These are phyloP conservation scores for Diospyros kaki DNA, from an alignment of 148 eudicot species.

Conservation along the genomic window DNA sequence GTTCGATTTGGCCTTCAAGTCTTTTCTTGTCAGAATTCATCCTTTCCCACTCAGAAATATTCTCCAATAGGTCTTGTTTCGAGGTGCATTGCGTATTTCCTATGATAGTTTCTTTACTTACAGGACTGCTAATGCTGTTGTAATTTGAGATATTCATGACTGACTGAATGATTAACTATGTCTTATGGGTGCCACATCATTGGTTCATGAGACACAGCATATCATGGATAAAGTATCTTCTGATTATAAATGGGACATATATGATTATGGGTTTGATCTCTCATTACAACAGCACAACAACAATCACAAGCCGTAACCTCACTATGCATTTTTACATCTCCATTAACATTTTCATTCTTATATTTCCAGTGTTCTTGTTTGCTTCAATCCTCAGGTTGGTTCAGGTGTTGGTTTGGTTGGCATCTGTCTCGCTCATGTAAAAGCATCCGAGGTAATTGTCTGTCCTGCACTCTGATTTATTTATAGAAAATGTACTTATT, in stretches of 20 bases:
- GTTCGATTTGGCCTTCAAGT: constrained; percentile 94
- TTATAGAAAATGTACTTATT: not conserved
- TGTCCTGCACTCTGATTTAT: constrained; percentile 9
- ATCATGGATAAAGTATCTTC: not conserved
- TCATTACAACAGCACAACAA: too few species aligned
- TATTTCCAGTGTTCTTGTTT: too few species aligned
- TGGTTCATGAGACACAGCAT: not conserved
- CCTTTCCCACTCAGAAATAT: constrained; percentile 74
- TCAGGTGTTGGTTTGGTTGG: constrained; percentile 96
- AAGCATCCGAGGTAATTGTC: constrained; percentile 61
- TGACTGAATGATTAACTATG: not conserved
- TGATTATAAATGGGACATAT: too few species aligned
- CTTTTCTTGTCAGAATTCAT: constrained; percentile 89
- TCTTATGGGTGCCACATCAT: not conserved
- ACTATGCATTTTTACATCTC: too few species aligned
- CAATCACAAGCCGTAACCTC: too few species aligned
- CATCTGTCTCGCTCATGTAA: constrained; percentile 62
- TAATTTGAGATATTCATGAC: not conserved
- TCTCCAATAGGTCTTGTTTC: constrained; percentile 63
- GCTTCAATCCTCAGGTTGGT: constrained; percentile 54
- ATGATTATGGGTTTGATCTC: too few species aligned
- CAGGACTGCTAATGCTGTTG: not conserved
- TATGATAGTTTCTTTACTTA: not conserved
- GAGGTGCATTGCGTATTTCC: constrained; percentile 55
- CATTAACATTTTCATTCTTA: not conserved